Evolutionary conservation across 371 early-diverging fungal species (phyloP).

Genomic region (Vairimorpha apis): DNA sequence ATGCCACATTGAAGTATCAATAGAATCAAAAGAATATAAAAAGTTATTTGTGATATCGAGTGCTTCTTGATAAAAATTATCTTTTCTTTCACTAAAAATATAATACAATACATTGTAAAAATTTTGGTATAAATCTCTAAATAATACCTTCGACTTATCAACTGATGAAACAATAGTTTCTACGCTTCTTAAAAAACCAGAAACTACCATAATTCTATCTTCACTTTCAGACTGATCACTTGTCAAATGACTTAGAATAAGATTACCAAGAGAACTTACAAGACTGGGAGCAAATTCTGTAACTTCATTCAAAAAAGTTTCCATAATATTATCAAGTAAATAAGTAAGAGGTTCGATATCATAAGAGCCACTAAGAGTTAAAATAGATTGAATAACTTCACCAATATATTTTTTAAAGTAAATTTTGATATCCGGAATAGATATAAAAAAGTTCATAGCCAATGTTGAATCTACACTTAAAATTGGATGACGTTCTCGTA

Average conservation of each 20-base stretch:
- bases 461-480: conserved; percentile 57
- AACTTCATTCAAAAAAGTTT: conserved; percentile 53
- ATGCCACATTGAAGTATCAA: conserved; percentile 53
- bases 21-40: conserved; percentile 53
- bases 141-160: conserved; percentile 20
- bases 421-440: background rate
- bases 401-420: conserved; percentile 46
- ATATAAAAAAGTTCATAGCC: conserved; percentile 54
- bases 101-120: conserved; percentile 31
- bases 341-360: conserved; percentile 58
- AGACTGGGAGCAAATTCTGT: conserved; percentile 58
- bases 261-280: conserved; percentile 43
- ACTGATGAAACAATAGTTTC: conserved; percentile 47
- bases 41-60: conserved; percentile 54
- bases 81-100: conserved; percentile 48
- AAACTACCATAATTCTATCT: conserved; percentile 47
- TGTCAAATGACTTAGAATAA: conserved; percentile 44
- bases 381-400: conserved; percentile 44
- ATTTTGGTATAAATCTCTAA: conserved; percentile 40
- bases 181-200: conserved; percentile 58
- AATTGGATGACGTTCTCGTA: conserved; percentile 38
- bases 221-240: conserved; percentile 39
- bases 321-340: conserved; percentile 56
- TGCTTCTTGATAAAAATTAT: conserved; percentile 58
- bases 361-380: conserved; percentile 48